Evolutionary conservation across 139 green algal species (phyloP).

Genomic region (Chlamydomonas sphaeroides): DNA sequence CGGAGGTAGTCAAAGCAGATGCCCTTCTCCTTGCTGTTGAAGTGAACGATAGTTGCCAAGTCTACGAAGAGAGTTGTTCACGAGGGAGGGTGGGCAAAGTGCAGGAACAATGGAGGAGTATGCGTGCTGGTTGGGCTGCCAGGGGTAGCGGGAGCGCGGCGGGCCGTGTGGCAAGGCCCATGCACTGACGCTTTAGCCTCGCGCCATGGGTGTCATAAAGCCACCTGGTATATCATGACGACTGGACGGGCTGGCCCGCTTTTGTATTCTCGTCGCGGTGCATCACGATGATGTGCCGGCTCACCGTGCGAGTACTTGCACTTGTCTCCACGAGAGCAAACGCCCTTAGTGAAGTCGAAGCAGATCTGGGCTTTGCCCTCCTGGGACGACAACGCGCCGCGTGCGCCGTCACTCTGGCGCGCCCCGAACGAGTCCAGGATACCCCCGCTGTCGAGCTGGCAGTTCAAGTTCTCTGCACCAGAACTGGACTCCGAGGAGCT

Average conservation of each 20-base stretch:
- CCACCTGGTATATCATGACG: too few relatives aligned
- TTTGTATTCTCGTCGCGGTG: too few relatives aligned
- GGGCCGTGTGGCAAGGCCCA: too few relatives aligned
- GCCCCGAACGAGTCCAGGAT: neutral
- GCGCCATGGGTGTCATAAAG: too few relatives aligned
- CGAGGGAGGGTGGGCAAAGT: too few relatives aligned
- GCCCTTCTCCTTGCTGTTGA: constrained; percentile 87
- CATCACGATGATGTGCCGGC: too few relatives aligned
- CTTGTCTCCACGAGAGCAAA: constrained; percentile 78
- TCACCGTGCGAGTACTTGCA: constrained; percentile 85
- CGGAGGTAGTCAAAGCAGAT: constrained; percentile 93
- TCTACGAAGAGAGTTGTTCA: constrained; percentile 40
- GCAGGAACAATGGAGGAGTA: too few relatives aligned
- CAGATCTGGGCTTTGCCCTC: constrained; percentile 78
- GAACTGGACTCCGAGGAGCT: constrained; percentile 32
- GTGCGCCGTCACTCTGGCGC: neutral
- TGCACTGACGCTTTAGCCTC: too few relatives aligned
- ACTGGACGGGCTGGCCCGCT: too few relatives aligned
- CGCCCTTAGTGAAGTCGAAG: constrained; percentile 90
- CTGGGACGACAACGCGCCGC: neutral
- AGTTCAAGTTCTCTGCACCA: constrained; percentile 18
- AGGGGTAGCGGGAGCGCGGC: too few relatives aligned
- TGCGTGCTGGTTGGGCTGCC: too few relatives aligned
- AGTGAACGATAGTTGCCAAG: constrained; percentile 77
- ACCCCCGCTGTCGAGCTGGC: neutral